Percentiles rank a stretch among this genome's conserved stretches.
Evolutionary conservation across 108 stramenopile species (phyloP).

Genomic region (Cyclostephanos tholiformis): DNA sequence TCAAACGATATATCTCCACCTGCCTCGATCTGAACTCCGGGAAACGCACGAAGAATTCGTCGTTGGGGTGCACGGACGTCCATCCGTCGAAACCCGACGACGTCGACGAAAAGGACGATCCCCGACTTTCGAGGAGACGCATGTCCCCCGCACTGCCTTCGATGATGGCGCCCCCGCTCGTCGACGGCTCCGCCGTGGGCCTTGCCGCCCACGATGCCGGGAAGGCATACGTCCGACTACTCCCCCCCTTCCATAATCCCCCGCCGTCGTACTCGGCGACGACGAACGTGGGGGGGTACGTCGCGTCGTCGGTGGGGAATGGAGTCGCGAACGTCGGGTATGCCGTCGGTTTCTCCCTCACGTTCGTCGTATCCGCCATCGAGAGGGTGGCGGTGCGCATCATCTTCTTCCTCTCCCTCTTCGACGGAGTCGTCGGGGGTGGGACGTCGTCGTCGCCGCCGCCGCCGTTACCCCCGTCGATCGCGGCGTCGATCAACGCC

Average conservation of each 20-base stretch:
- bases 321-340: neutral
- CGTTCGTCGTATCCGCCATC: neutral
- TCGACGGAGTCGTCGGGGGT: no score
- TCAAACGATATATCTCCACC: slow-evolving; percentile 38
- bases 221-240: neutral
- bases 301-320: slow-evolving; percentile 25
- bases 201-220: neutral
- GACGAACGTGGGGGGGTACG: slow-evolving; percentile 9
- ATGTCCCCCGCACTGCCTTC: neutral
- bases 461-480: neutral
- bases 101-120: no score
- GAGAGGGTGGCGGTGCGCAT: neutral
- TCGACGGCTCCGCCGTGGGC: no score
- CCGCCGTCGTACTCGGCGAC: neutral
- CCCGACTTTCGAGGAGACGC: neutral
- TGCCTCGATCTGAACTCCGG: slow-evolving; percentile 36
- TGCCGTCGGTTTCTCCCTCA: neutral
- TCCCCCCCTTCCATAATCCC: neutral
- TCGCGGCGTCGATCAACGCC: neutral
- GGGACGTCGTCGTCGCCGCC: neutral
- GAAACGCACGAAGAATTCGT: slow-evolving; percentile 35
- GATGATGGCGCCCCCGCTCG: no score
- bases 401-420: neutral
- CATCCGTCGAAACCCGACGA: slow-evolving; percentile 24
- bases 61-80: slow-evolving; percentile 43